These are phyloP conservation scores for Verticillium zaregamsianum DNA, from an alignment of 2,329 filamentous ascomycete species.

Conservation along the genomic window DNA sequence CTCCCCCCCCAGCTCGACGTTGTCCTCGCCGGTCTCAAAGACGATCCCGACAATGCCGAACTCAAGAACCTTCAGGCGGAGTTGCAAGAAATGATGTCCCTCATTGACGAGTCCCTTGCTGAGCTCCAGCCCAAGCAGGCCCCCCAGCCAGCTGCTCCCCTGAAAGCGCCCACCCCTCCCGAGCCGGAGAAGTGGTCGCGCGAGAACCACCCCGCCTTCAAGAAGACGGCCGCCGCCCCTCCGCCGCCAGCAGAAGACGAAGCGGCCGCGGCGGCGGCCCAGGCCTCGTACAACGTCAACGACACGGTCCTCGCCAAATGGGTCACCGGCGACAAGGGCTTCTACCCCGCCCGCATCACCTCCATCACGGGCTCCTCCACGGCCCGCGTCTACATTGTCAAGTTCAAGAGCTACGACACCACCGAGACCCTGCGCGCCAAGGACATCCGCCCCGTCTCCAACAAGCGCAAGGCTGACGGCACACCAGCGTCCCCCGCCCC, in stretches of 20 bases:
- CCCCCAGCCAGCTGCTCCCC: slow-evolving; percentile 32
- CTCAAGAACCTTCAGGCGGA: slow-evolving; percentile 74
- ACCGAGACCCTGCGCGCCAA: slow-evolving; percentile 77
- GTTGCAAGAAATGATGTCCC: slow-evolving; percentile 75
- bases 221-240: slow-evolving; percentile 43
- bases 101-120: slow-evolving; percentile 75
- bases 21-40: slow-evolving; percentile 69
- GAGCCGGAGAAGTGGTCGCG: slow-evolving; percentile 71
- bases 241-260: slow-evolving; percentile 41
- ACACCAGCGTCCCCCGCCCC: slow-evolving; percentile 47
- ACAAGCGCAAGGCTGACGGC: slow-evolving; percentile 84
- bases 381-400: slow-evolving; percentile 89
- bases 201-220: slow-evolving; percentile 76
- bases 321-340: slow-evolving; percentile 81
- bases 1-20: slow-evolving; percentile 62
- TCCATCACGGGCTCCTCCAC: slow-evolving; percentile 90
- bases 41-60: slow-evolving; percentile 76
- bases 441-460: slow-evolving; percentile 77
- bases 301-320: slow-evolving; percentile 89
- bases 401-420: slow-evolving; percentile 86
- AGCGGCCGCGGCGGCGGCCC: slow-evolving; percentile 39
- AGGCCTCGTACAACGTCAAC: slow-evolving; percentile 72
- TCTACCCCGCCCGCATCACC: slow-evolving; percentile 89
- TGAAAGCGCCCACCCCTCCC: slow-evolving; percentile 39
- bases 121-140: slow-evolving; percentile 63